Conservation (phyloP, 306 rosid genomes). For the Lagenaria siceraria region DNA sequence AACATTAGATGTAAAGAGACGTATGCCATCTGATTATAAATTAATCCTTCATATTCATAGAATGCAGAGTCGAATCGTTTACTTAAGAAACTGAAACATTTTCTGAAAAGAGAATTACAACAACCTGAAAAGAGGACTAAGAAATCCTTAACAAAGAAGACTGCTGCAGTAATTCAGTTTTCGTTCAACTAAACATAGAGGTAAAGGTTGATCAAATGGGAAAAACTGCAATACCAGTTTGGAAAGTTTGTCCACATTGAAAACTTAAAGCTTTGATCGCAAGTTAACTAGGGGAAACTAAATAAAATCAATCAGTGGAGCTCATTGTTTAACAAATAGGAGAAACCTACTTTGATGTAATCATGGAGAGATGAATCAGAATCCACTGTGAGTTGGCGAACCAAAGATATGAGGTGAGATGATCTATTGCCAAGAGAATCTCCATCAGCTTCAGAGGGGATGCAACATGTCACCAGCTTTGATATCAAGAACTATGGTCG, state of each 20-base stretch:
- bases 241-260: neutral
- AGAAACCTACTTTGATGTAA: conserved; percentile 55
- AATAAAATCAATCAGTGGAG: conserved; percentile 1
- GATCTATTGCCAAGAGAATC: conserved; percentile 23
- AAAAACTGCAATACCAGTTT: neutral
- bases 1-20: neutral
- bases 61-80: neutral
- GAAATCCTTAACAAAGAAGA: neutral
- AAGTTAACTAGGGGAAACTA: neutral
- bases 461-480: conserved; percentile 70
- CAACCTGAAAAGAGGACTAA: neutral
- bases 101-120: neutral
- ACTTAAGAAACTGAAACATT: neutral
- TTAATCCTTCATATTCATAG: neutral
- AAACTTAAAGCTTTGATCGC: neutral
- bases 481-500: conserved; percentile 66
- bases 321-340: neutral
- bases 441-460: conserved; percentile 40
- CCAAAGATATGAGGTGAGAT: conserved; percentile 50
- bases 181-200: neutral
- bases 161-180: neutral
- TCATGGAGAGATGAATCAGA: conserved; percentile 69
- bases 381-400: conserved; percentile 50
- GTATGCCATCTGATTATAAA: neutral
- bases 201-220: neutral